Evolutionary conservation across 2,329 filamentous ascomycete genomes (phyloP).

Genomic region (Aspergillus flavus): DNA sequence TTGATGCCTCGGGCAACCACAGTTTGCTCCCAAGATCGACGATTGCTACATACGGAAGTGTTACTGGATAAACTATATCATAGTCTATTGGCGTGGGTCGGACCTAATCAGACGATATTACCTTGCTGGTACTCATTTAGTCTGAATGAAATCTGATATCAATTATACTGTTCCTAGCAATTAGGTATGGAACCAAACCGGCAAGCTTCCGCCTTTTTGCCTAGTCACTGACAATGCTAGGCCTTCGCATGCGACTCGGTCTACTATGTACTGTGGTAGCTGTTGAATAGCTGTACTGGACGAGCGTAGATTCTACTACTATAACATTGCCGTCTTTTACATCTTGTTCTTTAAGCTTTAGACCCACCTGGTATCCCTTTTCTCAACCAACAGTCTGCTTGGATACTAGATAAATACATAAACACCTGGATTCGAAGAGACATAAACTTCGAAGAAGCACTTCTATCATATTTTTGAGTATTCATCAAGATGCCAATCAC

Average conservation of each 20-base stretch:
- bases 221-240: not conserved
- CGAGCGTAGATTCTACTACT: not conserved
- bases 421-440: not conserved
- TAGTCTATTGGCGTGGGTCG: not conserved
- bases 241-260: not conserved
- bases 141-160: not conserved
- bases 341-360: not conserved
- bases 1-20: not conserved
- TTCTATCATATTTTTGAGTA: not conserved
- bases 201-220: not conserved
- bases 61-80: not conserved
- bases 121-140: not conserved
- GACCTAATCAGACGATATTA: not conserved
- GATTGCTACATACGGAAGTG: not conserved
- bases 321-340: not conserved
- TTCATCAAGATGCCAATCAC: slow-evolving; percentile 35
- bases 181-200: not conserved
- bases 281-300: not conserved
- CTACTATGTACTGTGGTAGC: not conserved
- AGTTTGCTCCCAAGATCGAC: not conserved
- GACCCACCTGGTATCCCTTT: not conserved
- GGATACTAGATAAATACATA: not conserved
- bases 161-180: not conserved
- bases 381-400: not conserved
- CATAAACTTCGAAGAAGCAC: not conserved